These are phyloP conservation scores for Austroboletus eburneus DNA, from an alignment of 768 basidiomycete genomes.

Conservation along the genomic window DNA sequence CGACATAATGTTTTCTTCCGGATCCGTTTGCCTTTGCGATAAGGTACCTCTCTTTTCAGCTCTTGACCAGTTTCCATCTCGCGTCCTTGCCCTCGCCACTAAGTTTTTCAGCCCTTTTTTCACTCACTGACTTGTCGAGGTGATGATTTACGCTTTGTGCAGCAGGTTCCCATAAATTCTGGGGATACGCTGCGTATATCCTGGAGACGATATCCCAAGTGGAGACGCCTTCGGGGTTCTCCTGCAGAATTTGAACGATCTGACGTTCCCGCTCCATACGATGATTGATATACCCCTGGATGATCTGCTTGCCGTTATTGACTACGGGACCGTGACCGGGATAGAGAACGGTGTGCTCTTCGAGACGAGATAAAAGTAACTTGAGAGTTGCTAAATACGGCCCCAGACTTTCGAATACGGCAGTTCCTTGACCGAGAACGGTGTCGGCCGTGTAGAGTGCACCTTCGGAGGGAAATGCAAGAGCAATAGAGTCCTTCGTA, in stretches of 20 bases:
- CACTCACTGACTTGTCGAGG: conserved; percentile 64
- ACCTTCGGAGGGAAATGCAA: conserved; percentile 64
- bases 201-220: conserved; percentile 60
- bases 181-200: conserved; percentile 72
- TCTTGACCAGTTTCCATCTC: conserved; percentile 47
- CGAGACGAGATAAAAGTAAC: conserved; percentile 43
- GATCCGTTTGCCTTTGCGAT: not conserved
- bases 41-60: no score
- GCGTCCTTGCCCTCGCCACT: conserved; percentile 51
- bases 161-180: conserved; percentile 67
- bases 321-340: conserved; percentile 89
- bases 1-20: conserved; percentile 5
- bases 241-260: conserved; percentile 52
- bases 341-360: conserved; percentile 57
- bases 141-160: conserved; percentile 67
- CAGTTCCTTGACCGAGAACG: conserved; percentile 84
- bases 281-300: conserved; percentile 74
- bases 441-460: conserved; percentile 90
- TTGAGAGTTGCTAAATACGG: conserved; percentile 64
- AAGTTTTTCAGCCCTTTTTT: conserved; percentile 50
- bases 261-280: conserved; percentile 78
- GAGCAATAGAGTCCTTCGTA: conserved; percentile 78
- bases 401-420: conserved; percentile 82
- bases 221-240: conserved; percentile 34
- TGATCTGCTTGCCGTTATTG: conserved; percentile 51